phyloP scores from a whole-genome alignment of 345 rosid genomes.

The Streptanthus diversifolius region DNA sequence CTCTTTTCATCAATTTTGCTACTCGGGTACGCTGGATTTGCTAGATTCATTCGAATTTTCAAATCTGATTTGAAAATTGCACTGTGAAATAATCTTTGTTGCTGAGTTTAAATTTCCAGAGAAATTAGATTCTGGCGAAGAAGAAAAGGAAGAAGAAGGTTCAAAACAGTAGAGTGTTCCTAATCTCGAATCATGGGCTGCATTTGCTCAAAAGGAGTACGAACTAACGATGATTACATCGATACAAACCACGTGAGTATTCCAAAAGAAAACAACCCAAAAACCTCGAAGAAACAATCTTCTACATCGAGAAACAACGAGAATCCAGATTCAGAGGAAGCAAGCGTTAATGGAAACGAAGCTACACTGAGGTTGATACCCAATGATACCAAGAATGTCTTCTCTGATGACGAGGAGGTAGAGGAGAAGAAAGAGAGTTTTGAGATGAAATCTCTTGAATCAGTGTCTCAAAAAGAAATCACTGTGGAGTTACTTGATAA shows the following conservation, averaged over 20 bases:
- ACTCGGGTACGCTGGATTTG: neutral
- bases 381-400: slow-evolving; percentile 27
- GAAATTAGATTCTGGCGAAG: neutral
- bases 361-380: slow-evolving; percentile 47
- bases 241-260: slow-evolving; percentile 35
- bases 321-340: slow-evolving; percentile 24
- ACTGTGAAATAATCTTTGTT: neutral
- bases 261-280: slow-evolving; percentile 33
- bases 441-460: slow-evolving; percentile 27
- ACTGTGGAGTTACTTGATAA: slow-evolving; percentile 25
- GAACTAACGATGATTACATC: slow-evolving; percentile 41
- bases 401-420: slow-evolving; percentile 42
- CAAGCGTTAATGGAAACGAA: slow-evolving; percentile 41
- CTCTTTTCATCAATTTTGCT: neutral
- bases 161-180: neutral
- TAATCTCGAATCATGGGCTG: slow-evolving; percentile 61
- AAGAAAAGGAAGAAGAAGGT: neutral
- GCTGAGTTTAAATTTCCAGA: neutral
- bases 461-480: slow-evolving; percentile 25
- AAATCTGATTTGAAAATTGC: slow-evolving; percentile 3
- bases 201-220: slow-evolving; percentile 80
- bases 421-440: slow-evolving; percentile 26
- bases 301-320: slow-evolving; percentile 39
- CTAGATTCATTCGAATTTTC: neutral
- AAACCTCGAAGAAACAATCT: slow-evolving; percentile 36